Conservation (phyloP, 139 green algal genomes). For the Micractinium conductrix region DNA sequence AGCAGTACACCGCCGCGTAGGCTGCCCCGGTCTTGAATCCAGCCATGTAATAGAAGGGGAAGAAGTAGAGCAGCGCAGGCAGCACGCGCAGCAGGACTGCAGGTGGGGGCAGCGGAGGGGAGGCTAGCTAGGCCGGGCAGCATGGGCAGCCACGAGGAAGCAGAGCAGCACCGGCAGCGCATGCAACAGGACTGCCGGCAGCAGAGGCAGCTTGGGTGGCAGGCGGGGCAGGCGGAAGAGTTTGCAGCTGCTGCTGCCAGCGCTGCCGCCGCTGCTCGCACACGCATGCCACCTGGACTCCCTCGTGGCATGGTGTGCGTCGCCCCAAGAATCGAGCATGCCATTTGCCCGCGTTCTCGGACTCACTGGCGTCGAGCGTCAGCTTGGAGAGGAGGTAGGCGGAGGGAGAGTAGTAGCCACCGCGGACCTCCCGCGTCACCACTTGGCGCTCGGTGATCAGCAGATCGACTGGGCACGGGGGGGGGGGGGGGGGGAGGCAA, state of each 20-base stretch:
- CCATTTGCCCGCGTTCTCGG: too few species aligned
- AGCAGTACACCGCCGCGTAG: slow-evolving; percentile 49
- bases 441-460: slow-evolving; percentile 70
- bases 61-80: slow-evolving; percentile 66
- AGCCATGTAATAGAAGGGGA: slow-evolving; percentile 79
- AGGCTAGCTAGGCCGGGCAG: too few species aligned
- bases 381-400: slow-evolving; percentile 74
- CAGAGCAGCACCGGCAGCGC: background rate
- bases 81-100: slow-evolving; percentile 77
- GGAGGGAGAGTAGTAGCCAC: slow-evolving; percentile 67
- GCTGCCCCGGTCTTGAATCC: slow-evolving; percentile 31
- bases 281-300: too few species aligned
- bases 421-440: slow-evolving; percentile 54
- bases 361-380: slow-evolving; percentile 64
- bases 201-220: too few species aligned
- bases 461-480: background rate
- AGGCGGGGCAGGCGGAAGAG: too few species aligned
- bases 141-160: background rate
- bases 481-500: background rate
- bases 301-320: too few species aligned
- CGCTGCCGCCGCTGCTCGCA: too few species aligned
- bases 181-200: too few species aligned
- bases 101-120: background rate
- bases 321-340: too few species aligned
- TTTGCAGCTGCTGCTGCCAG: too few species aligned